Base-by-base conservation (phyloP, 805 yeast species). In the Lipomyces lipofer region DNA sequence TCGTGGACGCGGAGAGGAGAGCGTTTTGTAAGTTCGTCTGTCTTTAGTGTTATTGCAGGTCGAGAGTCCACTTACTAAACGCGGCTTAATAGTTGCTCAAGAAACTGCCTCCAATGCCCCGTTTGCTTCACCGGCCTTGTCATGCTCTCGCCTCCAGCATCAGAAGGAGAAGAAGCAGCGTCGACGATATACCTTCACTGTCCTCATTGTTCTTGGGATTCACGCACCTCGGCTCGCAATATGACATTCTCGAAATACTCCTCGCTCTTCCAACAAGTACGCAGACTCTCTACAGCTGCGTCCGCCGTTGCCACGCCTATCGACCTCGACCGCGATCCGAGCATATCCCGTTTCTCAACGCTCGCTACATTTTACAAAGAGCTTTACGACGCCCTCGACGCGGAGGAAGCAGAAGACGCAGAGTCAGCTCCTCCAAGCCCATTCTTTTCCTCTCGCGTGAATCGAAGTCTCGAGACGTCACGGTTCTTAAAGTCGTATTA, bases 81-180 rank as follows among this genome's bases (percentile, higher is more conserved):
- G n/a, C n/a, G n/a, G n/a, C n/a, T n/a, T n/a, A n/a, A n/a, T 53
- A 45, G 52, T 32, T 72, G 75, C 49, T 55, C 64, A 33, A 61
- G 75, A 24, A 68, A 67, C 59, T 72, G 75, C 54, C 49, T 71
- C 15, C 60, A 49, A 44, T 72, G 75, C 46, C 74, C 74, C 3
- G 30, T 39, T 3, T 72, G 75, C 60, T 13, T 42, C 21, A 35
- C 54, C 10, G 33, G 9, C 52, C 67, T 28, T 46, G 62, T 40
- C n/a, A 43, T 55, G 50, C 46, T 36, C 25, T 21, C 58, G 13
- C 13, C 33, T 2, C 32, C 47, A 12, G 43, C 36, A 9, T 9
- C 45, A 2, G 49, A 28, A 15, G 25, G 8, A 15, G 28, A 25
- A 13, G 40, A 30, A 29, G 49, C 22, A 2, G 12, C 15, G 28